Base-by-base conservation (phyloP, 176 grass and related monocot species). In the Thalia dealbata region DNA sequence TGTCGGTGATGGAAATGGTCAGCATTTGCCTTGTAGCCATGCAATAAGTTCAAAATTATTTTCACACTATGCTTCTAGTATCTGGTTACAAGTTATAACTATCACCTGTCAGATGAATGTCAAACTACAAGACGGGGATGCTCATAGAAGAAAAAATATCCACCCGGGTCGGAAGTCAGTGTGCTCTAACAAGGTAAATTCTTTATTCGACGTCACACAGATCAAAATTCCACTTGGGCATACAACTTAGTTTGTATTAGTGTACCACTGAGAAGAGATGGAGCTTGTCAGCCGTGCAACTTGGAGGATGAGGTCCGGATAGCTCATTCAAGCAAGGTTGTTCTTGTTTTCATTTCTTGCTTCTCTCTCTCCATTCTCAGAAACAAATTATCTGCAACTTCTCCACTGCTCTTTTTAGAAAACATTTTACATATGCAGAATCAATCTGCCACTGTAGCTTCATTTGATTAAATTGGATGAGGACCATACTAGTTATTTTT, bases 171-270 rank as follows among this genome's bases (percentile, higher is more conserved):
- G 43, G 69, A 87, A 75, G 93, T 90, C 76, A 75, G 51, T 73
- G 69, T 27, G 18, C 14, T 38, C 52, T 21, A 69, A 28, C 18
- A 38, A 38, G 32, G 32, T 38, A 38, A 38, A 38, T 45, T 1
- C 16, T 44, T 7, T 29, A 35, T 51, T 50, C 19, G 26, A 52
- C 7, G 27, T 23, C 76, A 75, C 11, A 59, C 79, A 99, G 95
- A 81, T 74, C 0, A 99, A 93, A 91, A 84, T 99, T 88, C 95
- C 90, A 24, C 41, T 67, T 78, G 90, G 95, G 35, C 76, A 76
- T 24, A 86, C 76, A 71, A 84, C 87, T 81, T 87, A 91, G 79
- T 99, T 93, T 86, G 87, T 99, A 71, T 75, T 93, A 99, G 73
- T 82, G 44, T 93, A 74, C 87, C 90, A 56, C 88, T 91, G 76